These are phyloP conservation scores for Pseudozyma hubeiensis DNA, from an alignment of 1,284 basidiomycete genomes.

Conservation along the genomic window DNA sequence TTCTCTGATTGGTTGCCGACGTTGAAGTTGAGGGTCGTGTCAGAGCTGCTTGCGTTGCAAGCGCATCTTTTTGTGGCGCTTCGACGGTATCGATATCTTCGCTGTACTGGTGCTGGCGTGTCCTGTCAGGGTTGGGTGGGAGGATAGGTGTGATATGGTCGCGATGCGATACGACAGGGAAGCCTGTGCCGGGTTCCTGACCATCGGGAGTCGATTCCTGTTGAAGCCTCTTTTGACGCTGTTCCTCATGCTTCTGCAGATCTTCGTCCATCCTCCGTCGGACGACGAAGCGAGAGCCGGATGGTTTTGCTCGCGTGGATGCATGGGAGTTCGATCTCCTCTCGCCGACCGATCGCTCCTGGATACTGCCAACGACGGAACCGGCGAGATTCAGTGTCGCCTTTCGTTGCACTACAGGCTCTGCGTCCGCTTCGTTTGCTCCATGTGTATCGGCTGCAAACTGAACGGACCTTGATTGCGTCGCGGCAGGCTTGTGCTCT, in stretches of 20 bases:
- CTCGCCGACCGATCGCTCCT: slow-evolving; percentile 33
- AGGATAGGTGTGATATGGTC: slow-evolving; percentile 40
- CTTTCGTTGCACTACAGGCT: neutral
- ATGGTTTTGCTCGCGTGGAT: slow-evolving; percentile 14
- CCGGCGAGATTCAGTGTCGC: slow-evolving; percentile 17
- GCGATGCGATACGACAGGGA: slow-evolving; percentile 33
- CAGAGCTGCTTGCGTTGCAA: slow-evolving; percentile 19
- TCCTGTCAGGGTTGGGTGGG: slow-evolving; percentile 10
- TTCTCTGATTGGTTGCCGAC: neutral
- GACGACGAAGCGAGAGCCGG: slow-evolving; percentile 40
- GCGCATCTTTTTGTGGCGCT: slow-evolving; percentile 27
- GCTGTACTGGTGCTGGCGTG: slow-evolving; percentile 12
- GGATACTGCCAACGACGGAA: slow-evolving; percentile 40
- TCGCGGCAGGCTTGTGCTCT: neutral
- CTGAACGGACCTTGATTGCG: slow-evolving; percentile 13
- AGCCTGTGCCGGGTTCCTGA: slow-evolving; percentile 43
- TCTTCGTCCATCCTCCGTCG: slow-evolving; percentile 47
- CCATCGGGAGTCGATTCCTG: slow-evolving; percentile 13
- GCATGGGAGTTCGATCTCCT: slow-evolving; percentile 3
- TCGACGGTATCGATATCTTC: slow-evolving; percentile 37
- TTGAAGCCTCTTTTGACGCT: slow-evolving; percentile 19
- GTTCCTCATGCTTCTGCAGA: slow-evolving; percentile 40
- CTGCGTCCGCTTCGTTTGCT: neutral
- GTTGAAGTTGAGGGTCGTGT: neutral
- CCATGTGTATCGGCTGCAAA: slow-evolving; percentile 10